Base-by-base conservation (phyloP, 257 asterid species). In the Petrea volubilis region DNA sequence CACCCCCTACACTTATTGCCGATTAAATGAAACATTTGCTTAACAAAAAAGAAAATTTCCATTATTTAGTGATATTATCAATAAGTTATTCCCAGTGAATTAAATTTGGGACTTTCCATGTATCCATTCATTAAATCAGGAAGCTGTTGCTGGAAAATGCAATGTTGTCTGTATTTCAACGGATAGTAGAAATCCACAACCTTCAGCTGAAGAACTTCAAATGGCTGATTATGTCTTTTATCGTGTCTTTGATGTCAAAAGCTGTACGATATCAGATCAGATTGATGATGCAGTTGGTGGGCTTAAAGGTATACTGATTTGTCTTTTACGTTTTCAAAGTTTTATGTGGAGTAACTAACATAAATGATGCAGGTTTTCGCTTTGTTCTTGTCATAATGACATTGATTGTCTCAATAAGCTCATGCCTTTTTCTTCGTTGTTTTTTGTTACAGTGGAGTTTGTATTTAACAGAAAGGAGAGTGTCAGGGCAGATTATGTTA, bases 121-220 rank as follows among this genome's bases (percentile, higher is more conserved):
- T 33, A 28, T 80, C 31, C 70, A 43, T 74, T 51, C 47, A 66
- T 66, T 61, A 43, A 53, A 79, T 53, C 83, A 94, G 99, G 99
- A 94, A 84, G 87, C 91, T 43, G 80, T 94, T 81, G 93, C 89
- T 84, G 97, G 96, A 38, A 94, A 90, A 78, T 91, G 97, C 92
- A 78, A 80, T 76, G 86, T 91, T 57, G 81, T 94, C 41, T 94
- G 99, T 82, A 85, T 76, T 41, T 94, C 98, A 55, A 66, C 28
- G 49, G 97, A 94, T 64, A 53, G 40, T 65, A 89, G 97, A 80
- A 94, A 94, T 81, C 93, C 79, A n/a, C 96, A 85, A 71, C 97
- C 92, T 58, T 83, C 95, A 15, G 77, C 64, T 36, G 88, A 88
- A 84, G 89, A 86, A 58, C 77, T 88, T 74, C 78, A 71, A 73